Evolutionary conservation across 108 stramenopile species (phyloP).

Genomic region (Epithemia pelagica): DNA sequence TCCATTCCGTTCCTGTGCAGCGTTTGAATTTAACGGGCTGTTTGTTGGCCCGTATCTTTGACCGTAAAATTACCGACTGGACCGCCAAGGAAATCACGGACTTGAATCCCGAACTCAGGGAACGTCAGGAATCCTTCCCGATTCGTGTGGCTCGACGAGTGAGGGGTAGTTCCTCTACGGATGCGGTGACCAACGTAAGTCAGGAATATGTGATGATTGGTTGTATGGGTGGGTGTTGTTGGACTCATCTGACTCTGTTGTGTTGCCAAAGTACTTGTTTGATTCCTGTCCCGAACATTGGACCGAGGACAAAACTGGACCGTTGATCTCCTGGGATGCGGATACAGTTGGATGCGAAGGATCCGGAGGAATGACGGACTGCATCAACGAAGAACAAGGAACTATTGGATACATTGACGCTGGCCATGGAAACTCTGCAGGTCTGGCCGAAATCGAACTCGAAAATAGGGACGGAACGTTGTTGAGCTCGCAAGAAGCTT

Average conservation of each 20-base stretch:
- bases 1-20: conserved; percentile 54
- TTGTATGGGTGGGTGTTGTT: no score
- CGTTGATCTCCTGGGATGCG: conserved; percentile 39
- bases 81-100: conserved; percentile 44
- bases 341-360: conserved; percentile 60
- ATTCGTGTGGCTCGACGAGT: conserved; percentile 73
- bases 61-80: conserved; percentile 68
- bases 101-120: conserved; percentile 28
- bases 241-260: no score
- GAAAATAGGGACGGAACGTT: conserved; percentile 53
- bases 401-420: conserved; percentile 83
- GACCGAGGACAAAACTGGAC: conserved; percentile 43
- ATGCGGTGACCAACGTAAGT: conserved; percentile 40
- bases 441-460: conserved; percentile 60
- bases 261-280: conserved; percentile 49
- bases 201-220: no score
- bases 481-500: conserved; percentile 45
- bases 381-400: conserved; percentile 44
- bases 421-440: conserved; percentile 68
- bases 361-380: conserved; percentile 56
- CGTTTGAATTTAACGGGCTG: conserved; percentile 66
- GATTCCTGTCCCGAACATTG: conserved; percentile 51
- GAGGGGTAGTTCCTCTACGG: conserved; percentile 59
- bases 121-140: conserved; percentile 6
- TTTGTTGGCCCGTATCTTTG: conserved; percentile 64